Base-by-base conservation (phyloP, 208 protist species). In the Acanthamoeba divionensis region DNA sequence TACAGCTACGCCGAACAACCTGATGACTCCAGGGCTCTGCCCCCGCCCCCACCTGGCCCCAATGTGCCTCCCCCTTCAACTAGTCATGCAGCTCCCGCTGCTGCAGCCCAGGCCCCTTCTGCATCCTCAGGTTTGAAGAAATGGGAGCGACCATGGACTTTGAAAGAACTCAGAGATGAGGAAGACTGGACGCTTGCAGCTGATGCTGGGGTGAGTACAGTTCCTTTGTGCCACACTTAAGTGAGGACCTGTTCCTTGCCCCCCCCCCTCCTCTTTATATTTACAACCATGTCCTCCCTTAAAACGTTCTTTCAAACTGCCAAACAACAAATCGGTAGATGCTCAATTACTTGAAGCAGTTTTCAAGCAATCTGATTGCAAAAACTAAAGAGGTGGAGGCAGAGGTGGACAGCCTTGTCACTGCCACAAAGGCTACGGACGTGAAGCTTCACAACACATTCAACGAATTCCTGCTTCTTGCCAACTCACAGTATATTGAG, bases 401-500 rank as follows among this genome's bases (percentile, higher is more conserved):
- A 73, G 77, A 63, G 29, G 92, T 95, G 6, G 91, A 95, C 55
- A 50, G n/a, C 15, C 65, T 95, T 2, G 88, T 93, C n/a, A 65
- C 82, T 8, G 80, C 92, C 45, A 79, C 91, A 44, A 82, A 87
- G 65, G 54, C 75, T 33, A 54, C 83, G 52, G 65, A 91, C 71
- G 71, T 92, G 26, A 92, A 79, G 65, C 77, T 95, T 18, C 91
- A 95, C 80, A 95, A 95, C 66, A 95, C 91, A 50, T 95, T 95
- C 82, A 94, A 95, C 75, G 62, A 95, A 44, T 95, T 95, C 36
- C 54, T 95, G 13, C 73, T 95, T 66, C 71, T 95, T 7, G 92
- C 93, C 44, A 94, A 95, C 86, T 77, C 90, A 21, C 93, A 95
- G 65, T 95, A 93, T 55, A 95, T 95, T 54, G 93, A 95, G 69